Base-by-base conservation (phyloP, 2,329 filamentous ascomycete species). In the Fusarium vanettenii region DNA sequence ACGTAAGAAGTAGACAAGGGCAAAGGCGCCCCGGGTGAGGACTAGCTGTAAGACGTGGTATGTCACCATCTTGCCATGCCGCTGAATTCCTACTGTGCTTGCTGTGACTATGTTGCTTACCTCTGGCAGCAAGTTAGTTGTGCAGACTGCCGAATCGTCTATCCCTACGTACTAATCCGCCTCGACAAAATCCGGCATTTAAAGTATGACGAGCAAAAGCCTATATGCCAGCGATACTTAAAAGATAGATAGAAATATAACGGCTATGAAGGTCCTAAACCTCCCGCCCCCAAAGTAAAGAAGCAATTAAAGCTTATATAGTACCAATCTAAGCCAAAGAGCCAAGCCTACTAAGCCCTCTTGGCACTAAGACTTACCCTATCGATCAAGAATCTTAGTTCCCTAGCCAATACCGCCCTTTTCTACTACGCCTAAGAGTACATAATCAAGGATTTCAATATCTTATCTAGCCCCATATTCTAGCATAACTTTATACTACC, bases 41-140 rank as follows among this genome's bases (percentile, higher is more conserved):
- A 69, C 72, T 13, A 70, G 72, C 18, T 74, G 72, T 20, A 64
- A 37, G 2, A 71, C 72, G 52, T 74, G 72, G 72, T 74, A 8
- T 8, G 13, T 29, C 13, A 14, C 27, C n/a, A 18, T 50, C 22
- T 29, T 50, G 20, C 6, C 5, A 27, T 27, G 16, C 29, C 29
- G 9, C 29, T n/a, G 18, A 31, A 31, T 31, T 31, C 29, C 29
- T 29, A n/a, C n/a, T 45, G 41, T 45, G 41, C 9, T 45, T 45
- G n/a, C 8, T 31, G 22, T 50, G 14, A 16, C 16, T 18, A 14
- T 45, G 11, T 41, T 43, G 22, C 43, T 69, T 18, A 68, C 37
- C 3, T 6, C n/a, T 5, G 14, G 14, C 27, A 70, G 65, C 65
- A 70, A 70, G 67, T 70, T 6, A 29, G 67, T 62, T 8, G n/a